phyloP scores from a whole-genome alignment of 306 rosid genomes.

The Acacia melanoxylon region DNA sequence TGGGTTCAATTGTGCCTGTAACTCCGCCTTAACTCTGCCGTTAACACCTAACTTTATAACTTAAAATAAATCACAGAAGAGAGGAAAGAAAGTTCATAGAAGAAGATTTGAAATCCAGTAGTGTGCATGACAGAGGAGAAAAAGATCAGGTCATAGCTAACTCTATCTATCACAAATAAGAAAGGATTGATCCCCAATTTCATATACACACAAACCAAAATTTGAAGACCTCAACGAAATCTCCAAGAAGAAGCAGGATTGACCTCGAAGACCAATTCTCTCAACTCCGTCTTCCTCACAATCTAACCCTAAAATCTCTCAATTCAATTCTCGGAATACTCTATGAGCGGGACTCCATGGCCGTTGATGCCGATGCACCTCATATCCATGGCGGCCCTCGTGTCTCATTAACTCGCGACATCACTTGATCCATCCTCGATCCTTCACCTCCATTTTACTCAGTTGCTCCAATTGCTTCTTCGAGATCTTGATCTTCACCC shows the following conservation, averaged over 20 bases:
- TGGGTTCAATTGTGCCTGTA: no score
- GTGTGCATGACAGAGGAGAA: not conserved
- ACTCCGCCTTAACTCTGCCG: no score
- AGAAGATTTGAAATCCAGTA: not conserved
- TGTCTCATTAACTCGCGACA: conserved; percentile 52
- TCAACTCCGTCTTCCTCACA: not conserved
- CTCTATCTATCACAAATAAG: not conserved
- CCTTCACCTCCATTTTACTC: conserved; percentile 52
- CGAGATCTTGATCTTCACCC: conserved; percentile 83
- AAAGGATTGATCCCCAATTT: not conserved
- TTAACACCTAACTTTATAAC: no score
- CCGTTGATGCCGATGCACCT: conserved; percentile 39
- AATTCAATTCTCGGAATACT: conserved; percentile 71
- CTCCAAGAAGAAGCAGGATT: conserved; percentile 26
- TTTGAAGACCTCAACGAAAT: not conserved
- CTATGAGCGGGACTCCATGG: conserved; percentile 78
- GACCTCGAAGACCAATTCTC: conserved; percentile 40
- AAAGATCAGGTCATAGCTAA: not conserved
- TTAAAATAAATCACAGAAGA: no score
- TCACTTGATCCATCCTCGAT: conserved; percentile 59
- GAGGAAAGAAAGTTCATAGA: no score
- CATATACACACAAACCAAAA: not conserved
- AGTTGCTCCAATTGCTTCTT: conserved; percentile 76
- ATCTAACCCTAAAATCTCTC: conserved; percentile 7
- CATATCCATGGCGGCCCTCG: conserved; percentile 3